Base-by-base conservation (phyloP, 768 basidiomycete genomes). In the Galerina sulciceps region DNA sequence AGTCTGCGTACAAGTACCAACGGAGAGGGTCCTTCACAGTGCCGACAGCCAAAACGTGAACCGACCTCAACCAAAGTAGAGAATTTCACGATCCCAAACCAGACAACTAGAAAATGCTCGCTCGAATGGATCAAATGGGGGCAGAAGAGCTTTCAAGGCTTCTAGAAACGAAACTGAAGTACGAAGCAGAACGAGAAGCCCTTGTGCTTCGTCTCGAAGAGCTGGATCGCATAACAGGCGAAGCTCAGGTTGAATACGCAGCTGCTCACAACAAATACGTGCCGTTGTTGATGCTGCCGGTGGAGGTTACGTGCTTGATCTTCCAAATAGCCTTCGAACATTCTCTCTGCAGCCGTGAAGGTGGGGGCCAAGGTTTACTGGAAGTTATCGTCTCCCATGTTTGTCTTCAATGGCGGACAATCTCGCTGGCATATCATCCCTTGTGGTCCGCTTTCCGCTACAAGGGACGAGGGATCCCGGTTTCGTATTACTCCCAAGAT, bases 361-460 rank as follows among this genome's bases (percentile, higher is more conserved):
- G 35, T 47, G 26, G 26, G 26, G 8, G 8, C 8, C 26, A 31
- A 4, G 4, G 4, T 4, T 4, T 37, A 52, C 54, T 53, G 34
- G 69, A 67, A 37, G 64, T 71, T 9, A 48, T 57, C 6, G 57
- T 71, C 11, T 66, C 67, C 3, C 67, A 67, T 51, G 66, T 71
- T 10, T 71, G 69, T 34, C 42, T 55, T 0, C 58, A 46, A 10
- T 71, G 66, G 67, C 60, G 69, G 5, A 36, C 54, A 11, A 48
- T 69, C 1, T 54, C 65, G 1, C 57, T 71, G 18, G 43, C 42
- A 3, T 57, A 55, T n/a, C 63, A 63, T 23, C 44, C 23, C 5
- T 52, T 71, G 11, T 71, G 69, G 69, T 54, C 57, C 0, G 52
- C 36, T 2, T 67, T 68, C 37, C 52, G 49, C 43, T 62, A 64